Evolutionary conservation across 225 moss, liverwort and hornwort genomes (phyloP).

Genomic region (Physcomitrium patens): DNA sequence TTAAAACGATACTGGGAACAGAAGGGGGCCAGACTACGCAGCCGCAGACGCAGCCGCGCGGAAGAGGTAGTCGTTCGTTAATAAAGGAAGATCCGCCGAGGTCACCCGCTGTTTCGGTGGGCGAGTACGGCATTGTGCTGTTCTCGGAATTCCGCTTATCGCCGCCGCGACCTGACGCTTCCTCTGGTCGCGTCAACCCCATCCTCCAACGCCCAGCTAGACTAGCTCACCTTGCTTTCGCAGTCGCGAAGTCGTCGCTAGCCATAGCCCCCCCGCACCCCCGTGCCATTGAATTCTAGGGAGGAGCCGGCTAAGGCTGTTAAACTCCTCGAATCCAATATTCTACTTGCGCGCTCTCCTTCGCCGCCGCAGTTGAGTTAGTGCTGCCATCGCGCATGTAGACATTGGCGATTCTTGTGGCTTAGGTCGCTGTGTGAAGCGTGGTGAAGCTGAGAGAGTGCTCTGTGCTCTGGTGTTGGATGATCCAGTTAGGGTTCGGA

Average conservation of each 20-base stretch:
- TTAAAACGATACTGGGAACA: neutral
- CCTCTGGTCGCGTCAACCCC: neutral
- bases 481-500: constrained; percentile 21
- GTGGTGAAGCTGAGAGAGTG: neutral
- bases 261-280: neutral
- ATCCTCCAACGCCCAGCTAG: neutral
- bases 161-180: neutral
- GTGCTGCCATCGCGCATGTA: neutral
- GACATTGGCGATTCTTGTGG: neutral
- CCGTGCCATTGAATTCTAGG: neutral
- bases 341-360: neutral
- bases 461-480: neutral
- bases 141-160: neutral
- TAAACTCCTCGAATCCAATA: neutral
- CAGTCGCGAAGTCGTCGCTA: constrained; percentile 11
- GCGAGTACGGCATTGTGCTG: neutral
- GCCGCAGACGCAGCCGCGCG: constrained; percentile 23
- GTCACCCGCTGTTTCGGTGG: constrained; percentile 9
- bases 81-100: neutral
- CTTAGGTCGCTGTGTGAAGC: neutral
- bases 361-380: neutral
- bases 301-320: constrained; percentile 21
- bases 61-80: neutral
- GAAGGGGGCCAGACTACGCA: constrained; percentile 7
- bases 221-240: neutral